Base-by-base conservation (phyloP, 2,329 filamentous ascomycete genomes). In the Aureobasidium zeae region DNA sequence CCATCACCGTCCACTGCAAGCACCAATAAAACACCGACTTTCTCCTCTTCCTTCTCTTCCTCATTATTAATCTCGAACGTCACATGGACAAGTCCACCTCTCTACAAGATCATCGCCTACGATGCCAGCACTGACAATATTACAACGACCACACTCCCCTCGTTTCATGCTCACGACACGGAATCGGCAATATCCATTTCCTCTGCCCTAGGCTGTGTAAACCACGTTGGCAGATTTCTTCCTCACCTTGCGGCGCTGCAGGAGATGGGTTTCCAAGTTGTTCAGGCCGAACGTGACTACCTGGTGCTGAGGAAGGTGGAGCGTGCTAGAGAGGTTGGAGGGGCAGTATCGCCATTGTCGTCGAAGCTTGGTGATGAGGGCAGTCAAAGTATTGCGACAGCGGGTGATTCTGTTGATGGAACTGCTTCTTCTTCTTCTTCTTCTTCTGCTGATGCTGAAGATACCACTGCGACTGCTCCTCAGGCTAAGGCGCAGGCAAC, bases 231-330 rank as follows among this genome's bases (percentile, higher is more conserved):
- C 37, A 76, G 76, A 50, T 85, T 84, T 60, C 68, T 83, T 10
- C 71, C 78, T 3, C 70, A 83, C 51, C 77, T 85, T 46, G 64
- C 67, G 3, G 59, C 68, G 1, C 67, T 83, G 2, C 70, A 78
- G 48, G 63, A 67, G 0, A 67, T 80, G 44, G 81, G 80, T 0
- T 85, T 77, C 49, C 79, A 83, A 52, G 77, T 83, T 28, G 71
- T 79, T 1, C 76, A 79, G 2, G 79, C 78, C 1, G 68, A 68
- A 35, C 72, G 72, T 5, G 72, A 84, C 49, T 67, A 83, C 4
- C 67, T 85, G 19, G 71, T 86, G 3, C 81, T 84, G 55, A 77
- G 76, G 49, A 79, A 81, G 59, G 69, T 75, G n/a, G n/a, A n/a
- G n/a, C n/a, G n/a, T n/a, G n/a, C n/a, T n/a, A n/a, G n/a, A n/a